Evolutionary conservation across 106 monocot species (phyloP).

Genomic region (Agapanthus africanus): DNA sequence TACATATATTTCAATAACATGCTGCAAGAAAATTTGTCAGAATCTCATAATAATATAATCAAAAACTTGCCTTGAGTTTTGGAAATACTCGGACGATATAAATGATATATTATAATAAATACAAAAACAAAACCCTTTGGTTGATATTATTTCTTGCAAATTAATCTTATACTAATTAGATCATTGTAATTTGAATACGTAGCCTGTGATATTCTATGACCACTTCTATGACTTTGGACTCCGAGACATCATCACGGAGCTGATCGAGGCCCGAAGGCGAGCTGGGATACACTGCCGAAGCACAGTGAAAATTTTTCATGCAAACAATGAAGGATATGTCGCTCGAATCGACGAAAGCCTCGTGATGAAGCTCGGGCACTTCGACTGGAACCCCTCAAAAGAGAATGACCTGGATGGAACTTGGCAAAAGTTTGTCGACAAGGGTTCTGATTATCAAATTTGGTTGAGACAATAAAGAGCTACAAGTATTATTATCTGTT

Average conservation of each 20-base stretch:
- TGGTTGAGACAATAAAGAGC: constrained; percentile 27
- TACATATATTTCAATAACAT: not conserved
- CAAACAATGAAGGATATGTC: constrained; percentile 30
- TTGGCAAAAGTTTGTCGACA: constrained; percentile 33
- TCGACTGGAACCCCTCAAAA: constrained; percentile 36
- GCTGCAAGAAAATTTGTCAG: too few relatives aligned
- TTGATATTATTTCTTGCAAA: not conserved
- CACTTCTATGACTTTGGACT: constrained; percentile 41
- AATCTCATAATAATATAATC: not conserved
- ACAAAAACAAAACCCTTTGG: too few relatives aligned
- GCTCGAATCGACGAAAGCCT: constrained; percentile 19
- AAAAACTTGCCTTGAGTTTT: not conserved
- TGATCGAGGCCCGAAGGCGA: constrained; percentile 26
- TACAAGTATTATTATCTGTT: not conserved
- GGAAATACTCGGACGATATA: too few relatives aligned
- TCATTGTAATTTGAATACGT: not conserved
- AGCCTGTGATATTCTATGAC: constrained; percentile 34
- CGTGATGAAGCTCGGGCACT: constrained; percentile 25
- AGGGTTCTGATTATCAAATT: constrained; percentile 26
- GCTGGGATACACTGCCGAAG: constrained; percentile 29
- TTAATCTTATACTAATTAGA: not conserved
- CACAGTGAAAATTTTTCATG: constrained; percentile 20
- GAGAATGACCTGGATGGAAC: constrained; percentile 31
- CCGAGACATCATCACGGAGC: constrained; percentile 27
- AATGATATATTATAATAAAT: too few relatives aligned